A percentile compares a stretch with the other conserved stretches of the same genome.
Conservation (phyloP, 345 rosid genomes). For the Hypericum perforatum region DNA sequence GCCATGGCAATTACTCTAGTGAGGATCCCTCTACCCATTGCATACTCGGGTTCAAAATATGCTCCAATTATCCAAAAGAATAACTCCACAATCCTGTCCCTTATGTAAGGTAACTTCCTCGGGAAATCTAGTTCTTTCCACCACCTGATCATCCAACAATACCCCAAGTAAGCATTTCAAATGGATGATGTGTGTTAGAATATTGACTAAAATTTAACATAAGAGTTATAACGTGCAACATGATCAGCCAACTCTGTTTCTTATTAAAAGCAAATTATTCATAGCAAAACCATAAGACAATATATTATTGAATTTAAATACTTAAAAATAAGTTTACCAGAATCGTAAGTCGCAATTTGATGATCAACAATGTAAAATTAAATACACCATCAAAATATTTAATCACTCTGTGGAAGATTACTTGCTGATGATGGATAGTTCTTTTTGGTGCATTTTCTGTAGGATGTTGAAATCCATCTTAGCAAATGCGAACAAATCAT, state of each 20-base stretch:
- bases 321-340: too few relatives aligned
- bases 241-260: too few relatives aligned
- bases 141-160: not conserved
- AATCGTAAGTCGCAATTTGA: too few relatives aligned
- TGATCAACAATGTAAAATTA: too few relatives aligned
- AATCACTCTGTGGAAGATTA: not conserved
- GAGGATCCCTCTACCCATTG: slow-evolving; percentile 6
- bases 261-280: too few relatives aligned
- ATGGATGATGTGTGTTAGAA: too few relatives aligned
- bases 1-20: slow-evolving; percentile 17
- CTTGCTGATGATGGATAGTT: not conserved
- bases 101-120: slow-evolving; percentile 2
- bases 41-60: not conserved
- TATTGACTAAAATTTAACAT: too few relatives aligned
- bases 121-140: not conserved
- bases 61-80: not conserved
- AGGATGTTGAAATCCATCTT: slow-evolving; percentile 6
- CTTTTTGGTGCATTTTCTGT: not conserved
- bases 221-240: too few relatives aligned
- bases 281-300: too few relatives aligned
- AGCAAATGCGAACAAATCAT: slow-evolving; percentile 1
- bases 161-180: too few relatives aligned
- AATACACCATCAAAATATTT: too few relatives aligned
- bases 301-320: too few relatives aligned
- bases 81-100: slow-evolving; percentile 19